Percentiles rank a stretch among this genome's conserved stretches.
phyloP scores from a whole-genome alignment of 352 stramenopile genomes.

The Pythium phragmiticola region DNA sequence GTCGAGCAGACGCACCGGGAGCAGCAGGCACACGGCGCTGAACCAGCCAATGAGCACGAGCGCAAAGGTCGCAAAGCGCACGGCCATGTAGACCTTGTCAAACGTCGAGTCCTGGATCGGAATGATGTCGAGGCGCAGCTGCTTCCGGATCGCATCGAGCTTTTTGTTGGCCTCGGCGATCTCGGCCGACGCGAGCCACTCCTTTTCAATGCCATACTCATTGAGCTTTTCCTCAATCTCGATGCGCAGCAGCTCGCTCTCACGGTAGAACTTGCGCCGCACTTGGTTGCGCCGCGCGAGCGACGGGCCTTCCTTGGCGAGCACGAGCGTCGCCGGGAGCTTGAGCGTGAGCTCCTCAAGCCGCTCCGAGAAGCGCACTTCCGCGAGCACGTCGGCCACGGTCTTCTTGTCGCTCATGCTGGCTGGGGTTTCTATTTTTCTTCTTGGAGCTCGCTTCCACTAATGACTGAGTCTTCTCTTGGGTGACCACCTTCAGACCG shows the following conservation, averaged over 20 bases:
- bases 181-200: constrained; percentile 45
- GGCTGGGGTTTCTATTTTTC: not conserved
- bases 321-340: constrained; percentile 40
- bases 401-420: constrained; percentile 28
- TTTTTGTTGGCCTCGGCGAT: constrained; percentile 52
- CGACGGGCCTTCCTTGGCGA: constrained; percentile 37
- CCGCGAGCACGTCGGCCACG: constrained; percentile 53
- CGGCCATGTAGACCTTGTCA: constrained; percentile 62
- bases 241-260: constrained; percentile 71
- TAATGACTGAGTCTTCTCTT: not conserved
- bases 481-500: not conserved
- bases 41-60: constrained; percentile 78
- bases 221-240: constrained; percentile 82
- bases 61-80: constrained; percentile 62
- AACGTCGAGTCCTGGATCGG: constrained; percentile 38
- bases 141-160: constrained; percentile 59
- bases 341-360: constrained; percentile 51
- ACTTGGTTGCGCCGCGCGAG: constrained; percentile 76
- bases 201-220: constrained; percentile 54
- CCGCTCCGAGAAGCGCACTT: constrained; percentile 55
- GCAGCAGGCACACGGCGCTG: constrained; percentile 57
- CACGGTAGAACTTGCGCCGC: constrained; percentile 62
- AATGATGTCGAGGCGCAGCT: constrained; percentile 64
- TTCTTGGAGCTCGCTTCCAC: not conserved
- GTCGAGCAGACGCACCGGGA: constrained; percentile 65